Percentiles rank a stretch among this genome's conserved stretches.
Conservation (phyloP, 352 stramenopile genomes). For the Phytopythium vexans region DNA sequence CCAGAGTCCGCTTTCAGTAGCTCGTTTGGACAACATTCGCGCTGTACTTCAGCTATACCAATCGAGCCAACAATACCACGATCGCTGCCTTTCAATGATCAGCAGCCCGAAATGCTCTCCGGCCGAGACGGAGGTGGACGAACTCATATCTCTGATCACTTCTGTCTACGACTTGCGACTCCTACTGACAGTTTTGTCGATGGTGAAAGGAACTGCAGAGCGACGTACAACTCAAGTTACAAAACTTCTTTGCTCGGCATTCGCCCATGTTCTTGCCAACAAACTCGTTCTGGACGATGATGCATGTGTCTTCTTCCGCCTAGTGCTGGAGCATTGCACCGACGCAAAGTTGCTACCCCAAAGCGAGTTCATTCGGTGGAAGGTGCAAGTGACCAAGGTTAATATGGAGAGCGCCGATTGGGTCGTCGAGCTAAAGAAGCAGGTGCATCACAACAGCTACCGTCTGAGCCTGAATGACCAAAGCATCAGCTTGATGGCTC, state of each 20-base stretch:
- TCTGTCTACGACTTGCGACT: slow-evolving; percentile 29
- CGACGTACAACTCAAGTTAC: slow-evolving; percentile 5
- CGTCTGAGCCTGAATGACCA: slow-evolving; percentile 15
- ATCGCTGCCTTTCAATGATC: slow-evolving; percentile 1
- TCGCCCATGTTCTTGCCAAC: slow-evolving; percentile 19
- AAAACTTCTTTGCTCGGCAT: slow-evolving; percentile 1
- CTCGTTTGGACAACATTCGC: slow-evolving; percentile 1
- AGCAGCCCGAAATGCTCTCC: slow-evolving; percentile 8
- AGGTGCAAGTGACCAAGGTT: slow-evolving; percentile 28
- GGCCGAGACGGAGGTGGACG: slow-evolving; percentile 5
- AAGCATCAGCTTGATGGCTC: slow-evolving; percentile 10
- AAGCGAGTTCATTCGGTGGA: slow-evolving; percentile 18
- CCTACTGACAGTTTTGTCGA: slow-evolving; percentile 16
- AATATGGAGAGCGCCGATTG: slow-evolving; percentile 31
- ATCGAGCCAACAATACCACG: slow-evolving; percentile 4
- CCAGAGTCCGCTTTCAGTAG: not conserved
- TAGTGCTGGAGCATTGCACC: slow-evolving; percentile 19
- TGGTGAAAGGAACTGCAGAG: not conserved
- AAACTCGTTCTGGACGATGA: slow-evolving; percentile 30
- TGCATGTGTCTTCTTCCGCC: slow-evolving; percentile 27
- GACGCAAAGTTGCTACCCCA: slow-evolving; percentile 9
- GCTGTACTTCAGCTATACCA: slow-evolving; percentile 2
- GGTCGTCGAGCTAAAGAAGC: slow-evolving; percentile 29
- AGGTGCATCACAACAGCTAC: slow-evolving; percentile 17
- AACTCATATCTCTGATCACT: slow-evolving; percentile 26